Evolutionary conservation across 768 basidiomycete genomes (phyloP).

Genomic region (Leccinum sublutescens): DNA sequence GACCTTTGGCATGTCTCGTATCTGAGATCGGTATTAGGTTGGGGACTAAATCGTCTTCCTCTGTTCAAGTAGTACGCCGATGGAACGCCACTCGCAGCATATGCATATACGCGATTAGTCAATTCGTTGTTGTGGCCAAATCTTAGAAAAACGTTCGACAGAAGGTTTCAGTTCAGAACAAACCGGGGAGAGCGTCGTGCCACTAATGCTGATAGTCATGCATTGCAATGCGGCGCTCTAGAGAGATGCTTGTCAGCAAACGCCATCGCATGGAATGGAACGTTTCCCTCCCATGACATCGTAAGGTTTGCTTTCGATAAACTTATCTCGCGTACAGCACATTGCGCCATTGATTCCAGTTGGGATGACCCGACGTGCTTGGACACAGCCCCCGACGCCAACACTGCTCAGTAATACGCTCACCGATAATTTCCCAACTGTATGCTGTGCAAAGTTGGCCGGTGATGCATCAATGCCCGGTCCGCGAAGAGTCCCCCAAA

Average conservation of each 20-base stretch:
- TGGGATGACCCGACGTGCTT: not conserved
- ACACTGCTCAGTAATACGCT: not conserved
- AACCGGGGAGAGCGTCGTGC: not conserved
- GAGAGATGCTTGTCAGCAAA: not conserved
- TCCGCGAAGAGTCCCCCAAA: not conserved
- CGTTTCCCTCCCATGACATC: not conserved
- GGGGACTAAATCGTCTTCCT: not conserved
- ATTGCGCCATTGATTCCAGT: not conserved
- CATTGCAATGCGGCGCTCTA: not conserved
- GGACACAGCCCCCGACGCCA: too few species aligned
- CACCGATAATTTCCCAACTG: not conserved
- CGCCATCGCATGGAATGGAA: constrained; percentile 1
- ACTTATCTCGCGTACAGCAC: not conserved
- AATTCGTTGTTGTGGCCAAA: not conserved
- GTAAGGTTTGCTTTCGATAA: not conserved
- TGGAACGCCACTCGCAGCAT: not conserved
- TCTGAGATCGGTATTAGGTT: not conserved
- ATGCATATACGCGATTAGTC: not conserved
- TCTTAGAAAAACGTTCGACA: not conserved
- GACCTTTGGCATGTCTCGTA: constrained; percentile 3
- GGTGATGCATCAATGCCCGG: not conserved
- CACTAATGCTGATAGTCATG: not conserved
- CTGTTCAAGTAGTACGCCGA: not conserved
- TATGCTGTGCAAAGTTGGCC: not conserved
- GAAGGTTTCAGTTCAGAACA: not conserved